phyloP scores from a whole-genome alignment of 73 alveolate genomes.

The Loxodes magnus region DNA sequence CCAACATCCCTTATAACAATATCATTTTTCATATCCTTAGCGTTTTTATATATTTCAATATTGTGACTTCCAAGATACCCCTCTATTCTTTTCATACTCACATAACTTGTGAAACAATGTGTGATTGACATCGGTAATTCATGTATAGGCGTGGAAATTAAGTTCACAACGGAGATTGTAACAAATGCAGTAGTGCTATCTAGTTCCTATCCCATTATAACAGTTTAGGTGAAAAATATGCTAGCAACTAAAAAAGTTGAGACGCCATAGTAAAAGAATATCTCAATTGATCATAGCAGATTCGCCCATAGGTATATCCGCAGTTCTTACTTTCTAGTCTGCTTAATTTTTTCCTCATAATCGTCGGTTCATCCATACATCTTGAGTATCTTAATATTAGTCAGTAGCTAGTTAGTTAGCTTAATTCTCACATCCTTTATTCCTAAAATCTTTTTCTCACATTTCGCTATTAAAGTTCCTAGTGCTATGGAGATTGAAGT shows the following conservation, averaged over 20 bases:
- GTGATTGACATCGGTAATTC: not conserved
- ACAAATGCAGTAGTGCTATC: constrained; percentile 50
- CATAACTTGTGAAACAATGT: not conserved
- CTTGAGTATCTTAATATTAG: constrained; percentile 72
- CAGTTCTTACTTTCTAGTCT: constrained; percentile 43
- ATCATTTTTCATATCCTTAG: not conserved
- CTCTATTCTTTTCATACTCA: not conserved
- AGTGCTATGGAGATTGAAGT: too few species aligned
- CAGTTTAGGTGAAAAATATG: constrained; percentile 41
- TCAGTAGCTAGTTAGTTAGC: constrained; percentile 55
- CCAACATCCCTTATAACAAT: constrained; percentile 10
- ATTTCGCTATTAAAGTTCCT: constrained; percentile 13
- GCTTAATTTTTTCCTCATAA: constrained; percentile 36
- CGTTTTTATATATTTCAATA: not conserved
- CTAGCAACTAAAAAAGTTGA: constrained; percentile 35
- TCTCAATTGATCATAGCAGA: constrained; percentile 18
- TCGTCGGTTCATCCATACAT: constrained; percentile 65
- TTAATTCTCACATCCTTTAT: constrained; percentile 71
- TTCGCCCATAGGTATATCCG: constrained; percentile 14
- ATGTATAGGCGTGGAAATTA: not conserved
- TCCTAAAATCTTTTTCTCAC: constrained; percentile 44
- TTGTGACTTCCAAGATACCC: not conserved
- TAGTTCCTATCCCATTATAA: constrained; percentile 47
- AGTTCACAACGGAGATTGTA: constrained; percentile 40
- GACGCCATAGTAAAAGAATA: constrained; percentile 43